phyloP scores from a whole-genome alignment of 1,284 basidiomycete genomes.

The Earliella scabrosa region DNA sequence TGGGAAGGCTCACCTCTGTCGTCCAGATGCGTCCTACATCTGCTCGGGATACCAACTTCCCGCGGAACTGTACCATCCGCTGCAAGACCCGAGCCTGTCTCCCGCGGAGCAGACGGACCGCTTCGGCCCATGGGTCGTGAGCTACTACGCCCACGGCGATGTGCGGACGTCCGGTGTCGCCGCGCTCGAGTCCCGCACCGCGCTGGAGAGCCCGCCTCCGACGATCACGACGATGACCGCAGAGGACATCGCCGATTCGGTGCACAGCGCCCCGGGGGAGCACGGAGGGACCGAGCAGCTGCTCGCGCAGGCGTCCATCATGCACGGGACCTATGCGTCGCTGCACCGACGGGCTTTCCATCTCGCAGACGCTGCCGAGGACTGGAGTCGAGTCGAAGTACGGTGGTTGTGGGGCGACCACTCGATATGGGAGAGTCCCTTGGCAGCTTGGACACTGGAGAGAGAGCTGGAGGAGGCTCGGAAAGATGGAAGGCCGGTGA shows the following conservation, averaged over 20 bases:
- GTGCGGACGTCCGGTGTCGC: background rate
- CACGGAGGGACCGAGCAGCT: conserved; percentile 1
- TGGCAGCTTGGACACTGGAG: background rate
- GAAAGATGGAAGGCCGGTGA: background rate
- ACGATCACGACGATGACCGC: conserved; percentile 4
- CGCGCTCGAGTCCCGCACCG: conserved; percentile 8
- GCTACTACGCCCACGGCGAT: conserved; percentile 15
- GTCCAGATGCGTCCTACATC: conserved; percentile 3
- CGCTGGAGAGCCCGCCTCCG: conserved; percentile 4
- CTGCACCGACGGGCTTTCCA: conserved; percentile 3
- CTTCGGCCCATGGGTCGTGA: conserved; percentile 6
- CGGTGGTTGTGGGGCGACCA: conserved; percentile 16
- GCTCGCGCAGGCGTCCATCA: background rate
- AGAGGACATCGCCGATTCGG: conserved; percentile 9
- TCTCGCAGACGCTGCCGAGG: background rate
- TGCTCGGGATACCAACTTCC: conserved; percentile 8
- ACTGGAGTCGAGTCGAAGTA: conserved; percentile 10
- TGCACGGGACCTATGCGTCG: background rate
- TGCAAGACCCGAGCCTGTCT: conserved; percentile 1
- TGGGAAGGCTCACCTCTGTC: background rate
- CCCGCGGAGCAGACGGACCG: background rate
- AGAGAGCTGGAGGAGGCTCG: conserved; percentile 10
- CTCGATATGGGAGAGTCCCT: conserved; percentile 13
- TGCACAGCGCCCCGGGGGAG: background rate
- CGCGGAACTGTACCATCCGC: conserved; percentile 1